Percentiles rank a stretch among this genome's conserved stretches.
Evolutionary conservation across 257 asterid genomes (phyloP).

Genomic region (Primulina huaijiensis): DNA sequence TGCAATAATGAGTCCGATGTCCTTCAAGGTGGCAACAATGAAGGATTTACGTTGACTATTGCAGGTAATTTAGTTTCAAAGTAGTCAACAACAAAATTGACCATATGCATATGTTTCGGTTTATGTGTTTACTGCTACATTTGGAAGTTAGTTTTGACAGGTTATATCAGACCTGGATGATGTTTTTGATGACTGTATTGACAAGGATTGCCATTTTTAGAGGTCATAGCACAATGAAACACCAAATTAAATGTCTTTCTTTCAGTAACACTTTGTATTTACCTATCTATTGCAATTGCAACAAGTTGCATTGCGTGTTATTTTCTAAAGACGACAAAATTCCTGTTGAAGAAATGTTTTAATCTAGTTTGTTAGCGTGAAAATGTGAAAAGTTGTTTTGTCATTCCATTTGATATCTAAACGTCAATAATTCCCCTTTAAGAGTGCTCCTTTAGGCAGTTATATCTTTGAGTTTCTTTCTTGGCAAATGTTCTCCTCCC

Average conservation of each 20-base stretch:
- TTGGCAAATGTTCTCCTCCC: not conserved
- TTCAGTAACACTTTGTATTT: not conserved
- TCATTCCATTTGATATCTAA: not conserved
- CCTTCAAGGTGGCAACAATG: conserved; percentile 34
- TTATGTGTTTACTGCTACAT: not conserved
- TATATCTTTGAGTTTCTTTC: not conserved
- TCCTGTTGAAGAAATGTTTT: not conserved
- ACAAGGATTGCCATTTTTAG: not conserved
- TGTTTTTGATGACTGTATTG: not conserved
- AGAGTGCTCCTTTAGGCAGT: not conserved
- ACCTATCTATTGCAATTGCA: not conserved
- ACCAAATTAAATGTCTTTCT: not conserved
- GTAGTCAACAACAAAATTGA: conserved; percentile 1
- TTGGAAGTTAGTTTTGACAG: not conserved
- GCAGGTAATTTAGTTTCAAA: conserved; percentile 47
- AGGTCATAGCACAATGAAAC: not conserved
- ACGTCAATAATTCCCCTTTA: not conserved
- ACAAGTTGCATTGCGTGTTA: not conserved
- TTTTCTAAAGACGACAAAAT: not conserved
- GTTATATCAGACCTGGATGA: not conserved
- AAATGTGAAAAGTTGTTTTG: not conserved
- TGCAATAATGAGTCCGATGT: conserved; percentile 34
- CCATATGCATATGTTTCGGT: not conserved
- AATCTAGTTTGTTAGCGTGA: not conserved
- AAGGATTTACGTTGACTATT: conserved; percentile 59